A percentile compares a stretch with the other conserved stretches of the same genome.
Evolutionary conservation across 495 filamentous ascomycete genomes (phyloP).

Genomic region (Bombardia bombarda): DNA sequence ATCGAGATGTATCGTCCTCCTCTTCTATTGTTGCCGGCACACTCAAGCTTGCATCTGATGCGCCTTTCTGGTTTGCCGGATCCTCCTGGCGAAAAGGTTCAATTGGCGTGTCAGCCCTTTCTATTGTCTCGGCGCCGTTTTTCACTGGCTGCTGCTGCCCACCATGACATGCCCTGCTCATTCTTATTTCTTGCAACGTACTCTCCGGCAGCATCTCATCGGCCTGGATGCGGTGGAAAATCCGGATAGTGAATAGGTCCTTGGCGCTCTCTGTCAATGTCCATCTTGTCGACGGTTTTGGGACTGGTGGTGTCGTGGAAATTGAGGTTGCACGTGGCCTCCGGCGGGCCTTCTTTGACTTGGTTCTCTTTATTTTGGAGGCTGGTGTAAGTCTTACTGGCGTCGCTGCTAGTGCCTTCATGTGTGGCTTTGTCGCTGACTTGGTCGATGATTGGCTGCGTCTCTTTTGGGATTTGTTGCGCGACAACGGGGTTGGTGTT

Average conservation of each 20-base stretch:
- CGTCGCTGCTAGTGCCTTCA: constrained; percentile 11
- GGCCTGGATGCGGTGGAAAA: constrained; percentile 39
- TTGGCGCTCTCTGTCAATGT: constrained; percentile 40
- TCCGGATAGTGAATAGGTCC: constrained; percentile 35
- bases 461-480: constrained; percentile 22
- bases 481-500: constrained; percentile 6
- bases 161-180: constrained; percentile 27
- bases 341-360: constrained; percentile 29
- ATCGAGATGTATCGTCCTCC: constrained; percentile 5
- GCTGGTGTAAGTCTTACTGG: constrained; percentile 16
- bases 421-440: constrained; percentile 15
- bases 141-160: constrained; percentile 8
- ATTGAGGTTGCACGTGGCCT: constrained; percentile 19
- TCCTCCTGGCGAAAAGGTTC: constrained; percentile 32
- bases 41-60: background rate
- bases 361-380: constrained; percentile 29
- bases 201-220: constrained; percentile 44
- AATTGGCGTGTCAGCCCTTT: constrained; percentile 18
- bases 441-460: constrained; percentile 18
- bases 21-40: constrained; percentile 12
- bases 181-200: constrained; percentile 32
- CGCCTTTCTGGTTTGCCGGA: constrained; percentile 13
- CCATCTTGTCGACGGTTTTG: constrained; percentile 33
- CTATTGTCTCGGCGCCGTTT: constrained; percentile 9
- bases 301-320: too few relatives aligned